These are phyloP conservation scores for Penicillium waksmanii DNA, from an alignment of 495 filamentous ascomycete species.

Conservation along the genomic window DNA sequence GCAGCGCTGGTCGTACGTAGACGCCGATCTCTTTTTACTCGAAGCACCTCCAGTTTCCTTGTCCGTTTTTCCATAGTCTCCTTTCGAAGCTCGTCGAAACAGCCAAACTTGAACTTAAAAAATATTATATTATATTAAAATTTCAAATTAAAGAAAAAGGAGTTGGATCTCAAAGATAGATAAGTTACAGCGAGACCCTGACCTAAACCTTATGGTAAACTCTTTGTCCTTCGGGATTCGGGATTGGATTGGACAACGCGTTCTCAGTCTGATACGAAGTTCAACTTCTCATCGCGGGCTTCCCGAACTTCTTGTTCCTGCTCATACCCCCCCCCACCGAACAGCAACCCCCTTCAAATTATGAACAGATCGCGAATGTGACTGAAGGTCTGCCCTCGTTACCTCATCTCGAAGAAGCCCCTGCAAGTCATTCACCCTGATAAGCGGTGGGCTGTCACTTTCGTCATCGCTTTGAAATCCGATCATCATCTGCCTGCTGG, in stretches of 20 bases:
- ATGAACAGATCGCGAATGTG: slow-evolving; percentile 19
- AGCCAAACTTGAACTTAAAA: neutral
- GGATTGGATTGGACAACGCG: neutral
- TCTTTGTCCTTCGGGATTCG: neutral
- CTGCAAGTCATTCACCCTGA: slow-evolving; percentile 9
- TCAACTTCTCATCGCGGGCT: neutral
- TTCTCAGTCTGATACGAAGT: slow-evolving; percentile 9
- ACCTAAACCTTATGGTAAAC: neutral
- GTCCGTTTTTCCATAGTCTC: slow-evolving; percentile 2
- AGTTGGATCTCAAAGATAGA: slow-evolving; percentile 1
- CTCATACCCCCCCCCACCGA: slow-evolving; percentile 11
- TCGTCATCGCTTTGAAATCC: slow-evolving; percentile 21
- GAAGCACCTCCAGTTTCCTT: too few species aligned
- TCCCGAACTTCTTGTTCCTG: slow-evolving; percentile 15
- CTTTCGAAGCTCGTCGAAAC: slow-evolving; percentile 14
- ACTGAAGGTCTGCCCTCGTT: slow-evolving; percentile 9
- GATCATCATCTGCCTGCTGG: slow-evolving; percentile 3
- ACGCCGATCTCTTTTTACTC: slow-evolving; percentile 15
- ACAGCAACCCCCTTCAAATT: slow-evolving; percentile 7
- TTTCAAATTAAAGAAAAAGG: neutral
- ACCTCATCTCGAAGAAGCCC: neutral
- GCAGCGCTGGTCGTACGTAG: slow-evolving; percentile 27
- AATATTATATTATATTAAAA: neutral
- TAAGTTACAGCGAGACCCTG: neutral
- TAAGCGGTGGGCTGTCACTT: slow-evolving; percentile 15